These are phyloP conservation scores for Eurotiales sp. DNA, from an alignment of 2,329 filamentous ascomycete species.

Conservation along the genomic window DNA sequence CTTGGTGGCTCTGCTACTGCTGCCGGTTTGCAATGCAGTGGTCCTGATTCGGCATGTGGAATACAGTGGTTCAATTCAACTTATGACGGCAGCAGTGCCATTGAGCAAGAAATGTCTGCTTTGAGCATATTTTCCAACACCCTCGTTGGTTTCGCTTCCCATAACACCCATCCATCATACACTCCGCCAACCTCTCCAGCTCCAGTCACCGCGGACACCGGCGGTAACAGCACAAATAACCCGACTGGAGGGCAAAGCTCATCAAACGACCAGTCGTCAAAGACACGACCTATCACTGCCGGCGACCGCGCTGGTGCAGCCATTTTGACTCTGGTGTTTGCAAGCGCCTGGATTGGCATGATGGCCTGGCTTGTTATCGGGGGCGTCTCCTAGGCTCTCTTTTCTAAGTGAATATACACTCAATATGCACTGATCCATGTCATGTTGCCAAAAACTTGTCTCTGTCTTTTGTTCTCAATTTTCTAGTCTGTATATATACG, in stretches of 20 bases:
- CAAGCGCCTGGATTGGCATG: slow-evolving; percentile 16
- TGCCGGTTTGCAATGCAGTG: slow-evolving; percentile 53
- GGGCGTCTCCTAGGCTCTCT: slow-evolving; percentile 9
- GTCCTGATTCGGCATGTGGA: slow-evolving; percentile 54
- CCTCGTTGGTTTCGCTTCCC: slow-evolving; percentile 27
- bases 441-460: too few relatives aligned
- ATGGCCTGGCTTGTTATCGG: slow-evolving; percentile 17
- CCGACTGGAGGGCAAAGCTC: slow-evolving; percentile 38
- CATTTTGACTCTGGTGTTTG: slow-evolving; percentile 18
- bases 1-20: slow-evolving; percentile 52
- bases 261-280: slow-evolving; percentile 10
- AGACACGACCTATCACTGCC: slow-evolving; percentile 9
- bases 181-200: slow-evolving; percentile 25
- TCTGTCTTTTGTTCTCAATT: too few relatives aligned
- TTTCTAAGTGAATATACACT: too few relatives aligned
- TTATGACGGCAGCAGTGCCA: slow-evolving; percentile 33
- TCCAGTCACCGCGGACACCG: slow-evolving; percentile 47
- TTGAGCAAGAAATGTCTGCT: slow-evolving; percentile 43
- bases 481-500: too few relatives aligned
- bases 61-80: slow-evolving; percentile 38
- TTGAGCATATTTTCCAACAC: slow-evolving; percentile 33
- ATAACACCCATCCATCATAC: slow-evolving; percentile 6
- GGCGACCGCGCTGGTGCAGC: slow-evolving; percentile 15
- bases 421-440: too few relatives aligned
- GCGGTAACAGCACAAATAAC: slow-evolving; percentile 55